Evolutionary conservation across 169 alveolate genomes (phyloP), one percentile per base, ranked within the genome.

Genomic region (Cryptosporidium parvum): DNA sequence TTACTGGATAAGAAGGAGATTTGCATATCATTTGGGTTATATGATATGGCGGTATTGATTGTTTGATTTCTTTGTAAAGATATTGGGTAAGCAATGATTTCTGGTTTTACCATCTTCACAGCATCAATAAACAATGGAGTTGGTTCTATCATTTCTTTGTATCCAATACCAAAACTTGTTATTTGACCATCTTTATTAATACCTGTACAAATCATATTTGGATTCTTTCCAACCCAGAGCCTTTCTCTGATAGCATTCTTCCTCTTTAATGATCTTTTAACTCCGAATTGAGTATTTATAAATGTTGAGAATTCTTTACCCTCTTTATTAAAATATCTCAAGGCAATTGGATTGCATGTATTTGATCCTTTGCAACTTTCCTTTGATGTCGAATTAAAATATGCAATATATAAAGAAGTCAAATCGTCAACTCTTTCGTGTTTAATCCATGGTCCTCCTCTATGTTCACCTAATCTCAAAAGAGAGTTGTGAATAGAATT

Each of bases 61-160:
- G 89, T 80, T 65, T 80, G 89, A 29, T 80, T 80, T 29, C 68
- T 80, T 8, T 65, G 59, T 18, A 80, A 21, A 37, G 89, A 80
- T 4, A 80, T 26, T 23, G 89, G 89, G 44, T 80, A 80, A n/a
- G 75, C 35, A 14, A 80, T 80, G 0, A 80, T 80, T 8, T 80
- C 89, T 42, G 89, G 75, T 61, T 80, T 80, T 6, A 80, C 89
- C 89, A 80, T 62, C 5, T 80, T 80, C 33, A 80, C 75, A 26
- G 89, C 89, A 39, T 80, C 89, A 37, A 80, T 62, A n/a, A 62
- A 59, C 8, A 80, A 37, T 44, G 89, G 89, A 23, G 62, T 80
- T 4, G 89, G 89, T 31, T 80, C 89, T 1, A 65, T 65, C 80
- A 80, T 80, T 12, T 44, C 44, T 62, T 65, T 59, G 37, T 80